These are phyloP conservation scores for Spathaspora girioi DNA, from an alignment of 805 yeast species.

Conservation along the genomic window DNA sequence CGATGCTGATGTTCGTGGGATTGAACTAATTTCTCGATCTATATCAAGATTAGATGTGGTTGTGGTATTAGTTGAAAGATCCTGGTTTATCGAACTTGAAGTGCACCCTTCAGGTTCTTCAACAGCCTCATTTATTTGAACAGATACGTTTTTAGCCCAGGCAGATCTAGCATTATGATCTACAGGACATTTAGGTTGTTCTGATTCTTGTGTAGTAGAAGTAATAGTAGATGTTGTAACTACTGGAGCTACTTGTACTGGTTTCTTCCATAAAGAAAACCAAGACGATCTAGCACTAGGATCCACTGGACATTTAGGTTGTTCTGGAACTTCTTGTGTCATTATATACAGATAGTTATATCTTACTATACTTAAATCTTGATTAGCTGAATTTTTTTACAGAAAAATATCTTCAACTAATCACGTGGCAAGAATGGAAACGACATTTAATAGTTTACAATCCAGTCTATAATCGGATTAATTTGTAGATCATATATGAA, in stretches of 20 bases:
- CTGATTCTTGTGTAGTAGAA: constrained; percentile 10
- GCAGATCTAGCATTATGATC: constrained; percentile 31
- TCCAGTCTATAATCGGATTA: not conserved
- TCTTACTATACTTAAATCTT: not conserved
- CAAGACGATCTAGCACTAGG: constrained; percentile 37
- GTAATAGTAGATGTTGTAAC: not conserved
- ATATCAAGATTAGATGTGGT: constrained; percentile 47
- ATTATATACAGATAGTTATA: not conserved
- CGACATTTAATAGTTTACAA: not conserved
- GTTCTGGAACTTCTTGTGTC: constrained; percentile 1
- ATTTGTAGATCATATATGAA: not conserved
- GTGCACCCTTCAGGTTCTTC: constrained; percentile 41
- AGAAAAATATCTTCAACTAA: not conserved
- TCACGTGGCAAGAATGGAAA: not conserved
- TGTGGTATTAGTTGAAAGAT: constrained; percentile 22
- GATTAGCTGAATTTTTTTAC: not conserved
- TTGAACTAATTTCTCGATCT: constrained; percentile 76
- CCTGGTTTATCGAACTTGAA: constrained; percentile 38
- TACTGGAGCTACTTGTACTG: constrained; percentile 20
- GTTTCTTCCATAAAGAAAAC: constrained; percentile 14
- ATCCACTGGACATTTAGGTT: constrained; percentile 28
- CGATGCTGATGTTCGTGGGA: constrained; percentile 65
- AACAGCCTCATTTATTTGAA: constrained; percentile 34
- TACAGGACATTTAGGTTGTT: constrained; percentile 40
- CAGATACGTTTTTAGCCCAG: constrained; percentile 37